These are phyloP conservation scores for Stagonosporopsis chrysanthemi DNA, from an alignment of 2,329 filamentous ascomycete species.

Conservation along the genomic window DNA sequence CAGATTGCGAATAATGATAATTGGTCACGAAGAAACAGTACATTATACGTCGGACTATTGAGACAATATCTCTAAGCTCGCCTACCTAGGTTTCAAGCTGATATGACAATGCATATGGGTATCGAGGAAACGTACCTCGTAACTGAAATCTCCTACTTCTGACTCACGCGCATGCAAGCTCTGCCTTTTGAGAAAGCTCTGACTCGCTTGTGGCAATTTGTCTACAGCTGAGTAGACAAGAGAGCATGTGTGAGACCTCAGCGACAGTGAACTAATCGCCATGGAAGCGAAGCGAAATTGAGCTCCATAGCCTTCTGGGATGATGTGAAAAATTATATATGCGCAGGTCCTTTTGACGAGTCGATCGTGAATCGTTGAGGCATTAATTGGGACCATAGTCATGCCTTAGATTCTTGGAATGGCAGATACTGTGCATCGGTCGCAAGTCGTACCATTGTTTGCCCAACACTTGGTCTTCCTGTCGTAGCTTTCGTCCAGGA, in stretches of 20 bases:
- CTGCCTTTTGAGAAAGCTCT: too few relatives aligned
- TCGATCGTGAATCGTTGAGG: neutral
- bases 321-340: neutral
- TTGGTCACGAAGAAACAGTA: neutral
- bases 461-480: neutral
- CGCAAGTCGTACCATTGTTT: neutral
- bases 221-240: too few relatives aligned
- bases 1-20: neutral
- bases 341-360: neutral
- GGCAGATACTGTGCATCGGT: slow-evolving; percentile 15
- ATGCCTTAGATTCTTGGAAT: slow-evolving; percentile 2
- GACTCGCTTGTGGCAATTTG: too few relatives aligned
- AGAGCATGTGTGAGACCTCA: too few relatives aligned
- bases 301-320: too few relatives aligned
- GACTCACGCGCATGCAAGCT: too few relatives aligned
- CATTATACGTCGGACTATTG: neutral
- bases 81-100: too few relatives aligned
- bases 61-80: neutral
- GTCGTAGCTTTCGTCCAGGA: neutral
- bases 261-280: too few relatives aligned
- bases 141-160: too few relatives aligned
- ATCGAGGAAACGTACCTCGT: too few relatives aligned
- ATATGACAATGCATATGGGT: too few relatives aligned
- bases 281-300: too few relatives aligned
- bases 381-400: neutral